These are phyloP conservation scores for Phyllosticta citrichinensis DNA, from an alignment of 2,329 filamentous ascomycete genomes.

Conservation along the genomic window DNA sequence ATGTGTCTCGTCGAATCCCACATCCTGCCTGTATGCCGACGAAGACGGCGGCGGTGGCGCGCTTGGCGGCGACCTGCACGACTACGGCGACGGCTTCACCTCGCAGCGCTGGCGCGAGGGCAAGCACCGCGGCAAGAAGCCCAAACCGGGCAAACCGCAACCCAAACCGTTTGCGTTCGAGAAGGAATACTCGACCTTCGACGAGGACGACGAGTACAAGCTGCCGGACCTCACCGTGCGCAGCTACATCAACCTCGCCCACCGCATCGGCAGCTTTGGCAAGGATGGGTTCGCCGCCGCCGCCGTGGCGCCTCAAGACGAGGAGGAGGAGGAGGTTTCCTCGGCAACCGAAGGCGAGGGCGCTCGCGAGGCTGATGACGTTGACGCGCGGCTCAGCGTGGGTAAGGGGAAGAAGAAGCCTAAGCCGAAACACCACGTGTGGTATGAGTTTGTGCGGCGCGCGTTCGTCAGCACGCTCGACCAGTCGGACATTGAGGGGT, in stretches of 20 bases:
- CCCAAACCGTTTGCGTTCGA: constrained; percentile 62
- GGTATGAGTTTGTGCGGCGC: constrained; percentile 66
- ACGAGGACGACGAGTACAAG: constrained; percentile 62
- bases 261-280: constrained; percentile 52
- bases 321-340: background rate
- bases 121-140: constrained; percentile 46
- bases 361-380: constrained; percentile 19
- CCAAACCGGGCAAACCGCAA: constrained; percentile 41
- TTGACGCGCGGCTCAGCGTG: constrained; percentile 25
- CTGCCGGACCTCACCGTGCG: constrained; percentile 75
- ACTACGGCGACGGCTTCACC: constrained; percentile 18
- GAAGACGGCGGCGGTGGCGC: no score
- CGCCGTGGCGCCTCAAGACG: no score
- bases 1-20: background rate
- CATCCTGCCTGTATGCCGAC: background rate
- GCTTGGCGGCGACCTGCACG: constrained; percentile 20
- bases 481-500: constrained; percentile 50
- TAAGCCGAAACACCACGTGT: constrained; percentile 52
- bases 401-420: constrained; percentile 42
- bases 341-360: constrained; percentile 15
- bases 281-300: constrained; percentile 9
- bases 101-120: constrained; percentile 50
- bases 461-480: constrained; percentile 71
- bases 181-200: constrained; percentile 72
- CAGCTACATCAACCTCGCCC: constrained; percentile 70